phyloP scores from a whole-genome alignment of 1,284 basidiomycete species.

The Coriolopsis trogii region DNA sequence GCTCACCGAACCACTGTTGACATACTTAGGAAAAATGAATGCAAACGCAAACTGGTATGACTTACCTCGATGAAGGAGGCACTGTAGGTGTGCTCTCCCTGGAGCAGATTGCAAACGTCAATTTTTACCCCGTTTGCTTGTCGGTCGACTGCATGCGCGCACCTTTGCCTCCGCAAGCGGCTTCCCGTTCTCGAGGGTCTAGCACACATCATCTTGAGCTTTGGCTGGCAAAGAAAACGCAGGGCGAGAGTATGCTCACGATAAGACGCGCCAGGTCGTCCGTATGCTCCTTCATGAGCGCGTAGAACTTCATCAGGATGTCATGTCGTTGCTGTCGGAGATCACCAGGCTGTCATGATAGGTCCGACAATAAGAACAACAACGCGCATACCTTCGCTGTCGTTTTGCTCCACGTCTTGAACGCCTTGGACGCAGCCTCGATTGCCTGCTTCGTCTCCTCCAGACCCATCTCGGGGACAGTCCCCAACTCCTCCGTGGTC shows the following conservation, averaged over 20 bases:
- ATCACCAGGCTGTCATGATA: background rate
- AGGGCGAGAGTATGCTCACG: constrained; percentile 43
- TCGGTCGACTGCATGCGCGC: constrained; percentile 7
- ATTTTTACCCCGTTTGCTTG: constrained; percentile 1
- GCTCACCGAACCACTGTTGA: constrained; percentile 83
- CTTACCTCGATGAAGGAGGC: constrained; percentile 84
- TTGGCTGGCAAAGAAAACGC: no score
- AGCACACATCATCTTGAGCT: background rate
- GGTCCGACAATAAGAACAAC: background rate
- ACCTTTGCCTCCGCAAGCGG: constrained; percentile 81
- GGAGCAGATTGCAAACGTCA: background rate
- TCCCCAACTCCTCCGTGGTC: constrained; percentile 78
- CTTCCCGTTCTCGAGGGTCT: constrained; percentile 95
- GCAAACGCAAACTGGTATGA: background rate
- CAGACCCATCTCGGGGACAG: constrained; percentile 85
- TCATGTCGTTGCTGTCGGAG: constrained; percentile 83
- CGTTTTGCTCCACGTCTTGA: constrained; percentile 81
- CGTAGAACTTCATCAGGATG: constrained; percentile 73
- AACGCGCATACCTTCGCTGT: constrained; percentile 69
- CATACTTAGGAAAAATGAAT: constrained; percentile 2
- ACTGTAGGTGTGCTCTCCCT: constrained; percentile 83
- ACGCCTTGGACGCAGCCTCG: constrained; percentile 73
- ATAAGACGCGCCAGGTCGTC: constrained; percentile 86
- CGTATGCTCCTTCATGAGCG: constrained; percentile 75
- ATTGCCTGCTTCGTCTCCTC: constrained; percentile 84